A percentile compares a stretch with the other conserved stretches of the same genome.
Evolutionary conservation across 805 yeast genomes (phyloP).

Genomic region (Scheffersomyces amazonensis): DNA sequence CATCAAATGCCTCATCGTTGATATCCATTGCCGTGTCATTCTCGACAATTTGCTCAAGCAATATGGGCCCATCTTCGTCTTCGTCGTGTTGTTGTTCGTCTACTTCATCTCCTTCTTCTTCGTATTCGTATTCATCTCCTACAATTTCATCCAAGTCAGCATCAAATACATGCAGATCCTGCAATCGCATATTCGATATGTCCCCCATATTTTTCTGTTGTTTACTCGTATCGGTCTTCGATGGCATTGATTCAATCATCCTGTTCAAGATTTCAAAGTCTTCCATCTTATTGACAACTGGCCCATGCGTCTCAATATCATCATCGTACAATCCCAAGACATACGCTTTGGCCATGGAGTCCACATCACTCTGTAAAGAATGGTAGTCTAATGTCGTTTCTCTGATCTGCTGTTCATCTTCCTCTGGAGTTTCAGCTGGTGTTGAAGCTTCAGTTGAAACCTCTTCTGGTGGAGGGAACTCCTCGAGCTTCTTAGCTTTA

Average conservation of each 20-base stretch:
- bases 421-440: slow-evolving; percentile 1
- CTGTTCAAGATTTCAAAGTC: slow-evolving; percentile 55
- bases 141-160: slow-evolving; percentile 15
- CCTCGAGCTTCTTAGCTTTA: slow-evolving; percentile 3
- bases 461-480: not conserved
- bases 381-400: slow-evolving; percentile 39
- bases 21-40: slow-evolving; percentile 20
- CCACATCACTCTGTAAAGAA: slow-evolving; percentile 43
- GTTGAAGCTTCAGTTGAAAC: not conserved
- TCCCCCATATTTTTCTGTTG: not conserved
- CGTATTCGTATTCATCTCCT: slow-evolving; percentile 30
- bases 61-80: slow-evolving; percentile 33
- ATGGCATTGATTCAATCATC: slow-evolving; percentile 38
- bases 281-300: slow-evolving; percentile 48
- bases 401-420: slow-evolving; percentile 4
- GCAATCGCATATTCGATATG: slow-evolving; percentile 1
- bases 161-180: slow-evolving; percentile 3
- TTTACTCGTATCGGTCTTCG: slow-evolving; percentile 1
- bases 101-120: slow-evolving; percentile 28
- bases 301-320: slow-evolving; percentile 54
- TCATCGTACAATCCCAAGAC: slow-evolving; percentile 60
- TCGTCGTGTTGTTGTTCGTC: slow-evolving; percentile 34
- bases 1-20: slow-evolving; percentile 15
- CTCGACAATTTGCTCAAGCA: slow-evolving; percentile 45
- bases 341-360: slow-evolving; percentile 61